Evolutionary conservation across 345 rosid genomes (phyloP).

Genomic region (Laguncularia racemosa): DNA sequence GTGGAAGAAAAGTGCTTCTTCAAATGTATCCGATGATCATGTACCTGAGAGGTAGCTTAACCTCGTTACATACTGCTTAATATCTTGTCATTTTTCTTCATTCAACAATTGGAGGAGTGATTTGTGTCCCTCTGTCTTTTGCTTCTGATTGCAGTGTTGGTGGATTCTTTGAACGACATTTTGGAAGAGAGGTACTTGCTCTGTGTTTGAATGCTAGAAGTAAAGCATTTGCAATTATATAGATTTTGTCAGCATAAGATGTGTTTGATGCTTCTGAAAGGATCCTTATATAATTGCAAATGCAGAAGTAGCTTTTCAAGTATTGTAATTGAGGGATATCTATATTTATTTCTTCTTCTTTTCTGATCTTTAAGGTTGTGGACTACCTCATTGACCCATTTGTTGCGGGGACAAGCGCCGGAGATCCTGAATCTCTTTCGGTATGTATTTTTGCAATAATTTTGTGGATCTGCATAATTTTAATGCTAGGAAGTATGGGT

Average conservation of each 20-base stretch:
- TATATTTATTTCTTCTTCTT: conserved; percentile 9
- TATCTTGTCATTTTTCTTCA: neutral
- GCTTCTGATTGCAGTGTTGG: conserved; percentile 48
- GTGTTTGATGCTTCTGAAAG: no score
- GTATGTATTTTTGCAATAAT: conserved; percentile 42
- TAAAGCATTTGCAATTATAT: no score
- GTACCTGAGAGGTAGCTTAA: conserved; percentile 40
- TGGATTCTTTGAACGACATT: conserved; percentile 70
- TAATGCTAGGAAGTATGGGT: conserved; percentile 3
- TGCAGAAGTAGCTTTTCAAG: neutral
- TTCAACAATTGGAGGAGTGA: neutral
- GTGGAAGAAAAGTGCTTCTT: conserved; percentile 54
- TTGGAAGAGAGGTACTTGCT: conserved; percentile 66
- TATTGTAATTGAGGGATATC: neutral
- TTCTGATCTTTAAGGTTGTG: conserved; percentile 55
- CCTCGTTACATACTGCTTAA: neutral
- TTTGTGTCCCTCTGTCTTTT: conserved; percentile 4
- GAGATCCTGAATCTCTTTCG: conserved; percentile 83
- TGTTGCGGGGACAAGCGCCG: conserved; percentile 91
- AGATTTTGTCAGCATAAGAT: no score
- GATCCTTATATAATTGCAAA: neutral
- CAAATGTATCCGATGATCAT: conserved; percentile 30
- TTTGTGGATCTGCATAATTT: conserved; percentile 9
- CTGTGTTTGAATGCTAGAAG: no score
- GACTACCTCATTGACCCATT: conserved; percentile 93